Evolutionary conservation across 177 flowering plant genomes (phyloP).

Genomic region (Vitis hybrid): DNA sequence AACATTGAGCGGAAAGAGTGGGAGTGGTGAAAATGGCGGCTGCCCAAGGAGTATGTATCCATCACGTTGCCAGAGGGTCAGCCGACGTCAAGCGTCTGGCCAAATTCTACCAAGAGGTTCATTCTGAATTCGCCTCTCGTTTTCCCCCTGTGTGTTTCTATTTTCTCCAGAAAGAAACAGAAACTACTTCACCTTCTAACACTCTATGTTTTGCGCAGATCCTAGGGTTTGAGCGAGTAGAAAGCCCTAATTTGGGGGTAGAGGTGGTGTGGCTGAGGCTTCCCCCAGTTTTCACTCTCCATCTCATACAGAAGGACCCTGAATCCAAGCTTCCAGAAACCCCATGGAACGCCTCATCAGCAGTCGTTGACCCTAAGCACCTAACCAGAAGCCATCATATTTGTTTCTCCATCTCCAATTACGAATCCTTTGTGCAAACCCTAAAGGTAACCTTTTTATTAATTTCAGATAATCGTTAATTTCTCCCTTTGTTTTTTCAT

Average conservation of each 20-base stretch:
- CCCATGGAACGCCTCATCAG: conserved; percentile 53
- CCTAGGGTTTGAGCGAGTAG: conserved; percentile 81
- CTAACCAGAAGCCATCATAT: conserved; percentile 87
- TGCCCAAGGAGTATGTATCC: conserved; percentile 52
- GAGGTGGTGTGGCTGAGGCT: conserved; percentile 79
- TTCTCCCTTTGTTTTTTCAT: too few relatives aligned
- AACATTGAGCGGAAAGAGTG: too few relatives aligned
- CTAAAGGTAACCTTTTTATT: conserved; percentile 51
- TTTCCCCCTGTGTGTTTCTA: not conserved
- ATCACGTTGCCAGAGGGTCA: conserved; percentile 82
- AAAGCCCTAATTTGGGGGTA: conserved; percentile 60
- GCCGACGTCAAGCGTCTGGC: conserved; percentile 77
- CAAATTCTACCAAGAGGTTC: conserved; percentile 79
- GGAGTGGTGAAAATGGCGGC: conserved; percentile 22
- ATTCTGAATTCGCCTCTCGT: not conserved
- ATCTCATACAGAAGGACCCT: conserved; percentile 71
- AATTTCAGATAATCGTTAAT: not conserved
- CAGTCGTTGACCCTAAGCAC: conserved; percentile 56
- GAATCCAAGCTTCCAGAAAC: conserved; percentile 66
- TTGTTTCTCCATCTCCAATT: conserved; percentile 70
- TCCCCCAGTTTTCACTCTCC: conserved; percentile 47
- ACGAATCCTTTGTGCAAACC: conserved; percentile 55
- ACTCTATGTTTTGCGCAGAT: conserved; percentile 36
- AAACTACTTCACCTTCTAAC: too few relatives aligned
- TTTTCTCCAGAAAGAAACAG: not conserved